Base-by-base conservation (phyloP, 2,329 filamentous ascomycete species). In the Diplocarpon rosae region DNA sequence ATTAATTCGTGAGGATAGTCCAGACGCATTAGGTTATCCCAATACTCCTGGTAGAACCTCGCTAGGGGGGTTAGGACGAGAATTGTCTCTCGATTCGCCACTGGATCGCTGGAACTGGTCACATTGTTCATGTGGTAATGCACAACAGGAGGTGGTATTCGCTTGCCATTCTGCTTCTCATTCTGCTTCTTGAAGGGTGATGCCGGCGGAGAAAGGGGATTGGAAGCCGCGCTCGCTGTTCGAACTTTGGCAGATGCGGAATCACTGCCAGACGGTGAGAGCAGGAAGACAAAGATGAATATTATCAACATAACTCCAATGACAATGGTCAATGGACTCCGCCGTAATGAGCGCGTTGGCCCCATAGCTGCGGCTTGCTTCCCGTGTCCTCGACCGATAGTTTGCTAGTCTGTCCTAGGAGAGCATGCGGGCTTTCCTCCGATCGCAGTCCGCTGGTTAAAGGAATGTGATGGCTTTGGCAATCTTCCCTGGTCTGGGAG, bases 71-170 rank as follows among this genome's bases (percentile, higher is more conserved):
- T 95, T 49, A 98, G 75, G 60, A 98, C 85, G 44, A 98, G 79
- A 48, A 98, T 74, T 41, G 82, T 83, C 69, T 98, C 92, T 53
- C 78, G 71, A 62, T 94, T 92, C 50, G 72, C 76, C 40, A 87
- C 69, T 1, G 92, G 86, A 52, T 84, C 75, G 41, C 73, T 63
- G 15, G 89, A 84, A 46, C 85, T 85, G 35, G 89, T 95, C 56
- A 96, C 77, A 66, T 90, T 89, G 72, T 96, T 96, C 66, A 98
- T 82, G 63, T 93, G 80, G 70, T 95, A 96, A 63, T 86, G 88
- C 31, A 85, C 78, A 37, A 98, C 89, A 8, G 90, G 89, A 43
- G 90, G 88, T 39, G 88, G 83, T 35, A 72, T 69, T 44, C 65
- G 61, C 54, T 66, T 71, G 47, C 63, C 72, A 60, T 70, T 75